Evolutionary conservation across 805 yeast genomes (phyloP).

Genomic region (Spencermartinsiella europaea): DNA sequence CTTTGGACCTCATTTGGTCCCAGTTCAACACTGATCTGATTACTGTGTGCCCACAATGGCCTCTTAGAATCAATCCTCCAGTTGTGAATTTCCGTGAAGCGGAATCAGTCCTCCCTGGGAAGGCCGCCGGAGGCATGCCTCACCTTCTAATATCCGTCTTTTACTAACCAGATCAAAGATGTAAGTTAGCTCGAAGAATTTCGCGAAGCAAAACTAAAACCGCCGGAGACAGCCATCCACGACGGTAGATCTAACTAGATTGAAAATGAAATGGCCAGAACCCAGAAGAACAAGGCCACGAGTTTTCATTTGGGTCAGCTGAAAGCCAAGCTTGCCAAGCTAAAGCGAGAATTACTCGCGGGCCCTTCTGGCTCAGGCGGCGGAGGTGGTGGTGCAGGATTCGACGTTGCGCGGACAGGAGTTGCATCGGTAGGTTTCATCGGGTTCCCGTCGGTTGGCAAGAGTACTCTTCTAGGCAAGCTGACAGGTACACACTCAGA

Average conservation of each 20-base stretch:
- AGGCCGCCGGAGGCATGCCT: neutral
- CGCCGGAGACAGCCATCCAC: conserved; percentile 31
- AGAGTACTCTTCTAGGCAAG: conserved; percentile 68
- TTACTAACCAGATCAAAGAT: conserved; percentile 27
- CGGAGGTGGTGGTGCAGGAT: conserved; percentile 90
- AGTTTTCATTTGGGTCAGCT: conserved; percentile 96
- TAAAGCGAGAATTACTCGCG: conserved; percentile 83
- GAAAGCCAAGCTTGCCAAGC: conserved; percentile 92
- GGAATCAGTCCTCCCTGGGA: neutral
- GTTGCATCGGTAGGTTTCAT: conserved; percentile 96
- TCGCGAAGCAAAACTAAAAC: neutral
- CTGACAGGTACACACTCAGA: conserved; percentile 95
- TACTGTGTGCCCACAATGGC: no score
- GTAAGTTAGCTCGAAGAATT: conserved; percentile 12
- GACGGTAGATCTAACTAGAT: conserved; percentile 55
- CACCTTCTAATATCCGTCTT: no score
- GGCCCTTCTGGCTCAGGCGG: conserved; percentile 70
- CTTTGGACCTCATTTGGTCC: no score
- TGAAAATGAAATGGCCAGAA: conserved; percentile 96
- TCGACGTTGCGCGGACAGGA: conserved; percentile 98
- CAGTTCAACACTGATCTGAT: no score
- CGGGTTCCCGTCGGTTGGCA: conserved; percentile 95
- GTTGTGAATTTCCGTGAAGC: neutral
- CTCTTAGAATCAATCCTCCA: no score
- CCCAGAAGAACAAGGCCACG: conserved; percentile 97